Evolutionary conservation across 257 asterid genomes (phyloP).

Genomic region (Galeopsis tetrahit): DNA sequence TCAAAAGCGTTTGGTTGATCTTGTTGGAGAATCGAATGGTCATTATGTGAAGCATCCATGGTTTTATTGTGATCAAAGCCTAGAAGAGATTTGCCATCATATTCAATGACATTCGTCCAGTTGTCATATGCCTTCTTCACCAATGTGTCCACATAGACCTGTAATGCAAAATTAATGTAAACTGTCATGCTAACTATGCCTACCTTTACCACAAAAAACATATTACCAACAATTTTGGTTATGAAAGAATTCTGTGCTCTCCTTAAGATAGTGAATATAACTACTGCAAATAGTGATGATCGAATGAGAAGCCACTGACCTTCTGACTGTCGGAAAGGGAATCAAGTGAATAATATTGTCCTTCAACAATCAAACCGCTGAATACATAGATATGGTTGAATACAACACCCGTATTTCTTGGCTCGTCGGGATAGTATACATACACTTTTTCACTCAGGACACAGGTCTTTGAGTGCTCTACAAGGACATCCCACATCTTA

Average conservation of each 20-base stretch:
- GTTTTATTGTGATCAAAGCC: conserved; percentile 55
- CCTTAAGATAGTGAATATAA: conserved; percentile 18
- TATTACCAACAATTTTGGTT: background rate
- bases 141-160: conserved; percentile 79
- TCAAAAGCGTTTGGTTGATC: conserved; percentile 57
- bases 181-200: background rate
- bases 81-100: conserved; percentile 85
- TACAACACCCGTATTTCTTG: conserved; percentile 76
- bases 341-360: conserved; percentile 70
- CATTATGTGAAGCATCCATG: conserved; percentile 47
- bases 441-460: conserved; percentile 85
- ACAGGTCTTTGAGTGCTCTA: conserved; percentile 94
- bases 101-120: conserved; percentile 87
- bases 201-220: background rate
- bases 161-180: conserved; percentile 35
- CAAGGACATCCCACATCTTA: conserved; percentile 95
- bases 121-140: conserved; percentile 94
- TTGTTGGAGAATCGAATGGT: conserved; percentile 49
- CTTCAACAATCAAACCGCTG: conserved; percentile 83
- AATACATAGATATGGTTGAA: conserved; percentile 79
- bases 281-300: background rate
- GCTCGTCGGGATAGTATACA: conserved; percentile 86
- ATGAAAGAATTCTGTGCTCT: conserved; percentile 1
- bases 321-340: conserved; percentile 80
- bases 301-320: conserved; percentile 49